Conservation (phyloP, 768 basidiomycete species). For the Xerocomellus dryophilus region DNA sequence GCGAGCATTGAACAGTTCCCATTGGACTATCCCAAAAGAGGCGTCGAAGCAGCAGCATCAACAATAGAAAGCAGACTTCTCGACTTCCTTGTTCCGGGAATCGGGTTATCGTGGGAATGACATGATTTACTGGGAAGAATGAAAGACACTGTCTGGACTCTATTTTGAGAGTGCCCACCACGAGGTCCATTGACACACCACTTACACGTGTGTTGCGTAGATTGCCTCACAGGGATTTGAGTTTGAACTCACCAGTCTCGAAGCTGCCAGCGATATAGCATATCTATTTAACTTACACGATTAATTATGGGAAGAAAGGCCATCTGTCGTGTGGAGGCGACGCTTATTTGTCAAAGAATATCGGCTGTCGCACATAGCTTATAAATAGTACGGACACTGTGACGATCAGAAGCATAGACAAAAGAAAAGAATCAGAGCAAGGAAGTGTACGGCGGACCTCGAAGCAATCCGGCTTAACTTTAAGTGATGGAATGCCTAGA, state of each 20-base stretch:
- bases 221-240: no score
- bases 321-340: conserved; percentile 12
- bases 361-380: background rate
- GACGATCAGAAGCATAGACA: conserved; percentile 17
- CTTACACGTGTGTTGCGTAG: conserved; percentile 9
- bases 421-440: background rate
- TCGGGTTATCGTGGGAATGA: conserved; percentile 13
- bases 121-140: conserved; percentile 1
- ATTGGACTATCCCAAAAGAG: conserved; percentile 6
- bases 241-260: no score
- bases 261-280: no score
- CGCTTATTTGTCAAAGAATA: conserved; percentile 14
- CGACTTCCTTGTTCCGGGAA: conserved; percentile 20
- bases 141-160: background rate
- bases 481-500: background rate
- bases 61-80: conserved; percentile 23
- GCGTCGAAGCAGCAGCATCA: conserved; percentile 7
- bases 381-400: background rate
- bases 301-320: conserved; percentile 1
- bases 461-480: background rate
- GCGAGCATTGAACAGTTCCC: background rate
- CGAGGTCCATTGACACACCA: conserved; percentile 14
- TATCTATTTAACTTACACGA: background rate
- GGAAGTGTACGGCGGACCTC: conserved; percentile 3
- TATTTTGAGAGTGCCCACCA: conserved; percentile 10